These are phyloP conservation scores for Carex kokanica DNA, from an alignment of 176 grass and related monocot genomes.

Conservation along the genomic window DNA sequence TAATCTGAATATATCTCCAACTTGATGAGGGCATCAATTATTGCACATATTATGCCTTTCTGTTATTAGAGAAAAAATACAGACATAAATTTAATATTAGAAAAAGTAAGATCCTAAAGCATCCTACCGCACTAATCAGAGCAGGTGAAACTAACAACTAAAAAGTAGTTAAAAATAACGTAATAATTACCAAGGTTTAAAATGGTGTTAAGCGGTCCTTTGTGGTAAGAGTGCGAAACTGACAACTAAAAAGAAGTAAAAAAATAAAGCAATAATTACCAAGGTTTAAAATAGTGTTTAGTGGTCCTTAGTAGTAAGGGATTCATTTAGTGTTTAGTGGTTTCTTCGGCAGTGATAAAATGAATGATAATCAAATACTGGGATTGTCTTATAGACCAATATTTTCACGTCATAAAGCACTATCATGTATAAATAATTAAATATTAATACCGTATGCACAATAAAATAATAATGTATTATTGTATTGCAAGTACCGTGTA, in stretches of 20 bases:
- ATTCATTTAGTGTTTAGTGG: not conserved
- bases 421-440: not conserved
- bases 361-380: not conserved
- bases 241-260: not conserved
- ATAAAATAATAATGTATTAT: not conserved
- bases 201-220: not conserved
- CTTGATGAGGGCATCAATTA: conserved; percentile 79
- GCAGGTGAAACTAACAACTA: not conserved
- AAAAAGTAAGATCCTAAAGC: not conserved
- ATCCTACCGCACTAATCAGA: not conserved
- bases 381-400: not conserved
- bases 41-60: conserved; percentile 51
- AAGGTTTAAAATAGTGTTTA: not conserved
- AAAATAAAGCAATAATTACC: not conserved
- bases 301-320: not conserved
- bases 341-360: not conserved
- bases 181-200: not conserved
- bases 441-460: not conserved
- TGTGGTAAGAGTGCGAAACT: not conserved
- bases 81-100: not conserved
- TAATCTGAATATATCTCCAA: conserved; percentile 85
- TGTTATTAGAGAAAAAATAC: conserved; percentile 22
- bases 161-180: not conserved
- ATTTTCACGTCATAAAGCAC: not conserved
- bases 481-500: not conserved